These are phyloP conservation scores for Coffea eugenioides DNA, from an alignment of 257 asterid species.

Conservation along the genomic window DNA sequence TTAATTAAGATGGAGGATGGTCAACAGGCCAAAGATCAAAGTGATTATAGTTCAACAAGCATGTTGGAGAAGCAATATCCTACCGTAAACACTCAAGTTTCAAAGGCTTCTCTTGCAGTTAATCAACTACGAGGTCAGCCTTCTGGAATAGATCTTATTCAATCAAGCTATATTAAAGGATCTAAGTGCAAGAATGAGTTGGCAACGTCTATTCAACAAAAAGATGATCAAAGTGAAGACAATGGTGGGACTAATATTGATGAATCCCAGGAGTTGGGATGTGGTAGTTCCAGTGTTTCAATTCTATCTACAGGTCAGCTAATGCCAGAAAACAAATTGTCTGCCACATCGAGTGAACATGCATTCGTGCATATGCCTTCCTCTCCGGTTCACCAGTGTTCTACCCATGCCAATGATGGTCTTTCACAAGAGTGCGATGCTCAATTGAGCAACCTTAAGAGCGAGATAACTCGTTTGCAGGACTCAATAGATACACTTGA, in stretches of 20 bases:
- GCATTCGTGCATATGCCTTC: slow-evolving; percentile 19
- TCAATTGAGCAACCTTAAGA: slow-evolving; percentile 43
- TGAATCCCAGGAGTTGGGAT: slow-evolving; percentile 18
- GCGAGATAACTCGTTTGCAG: slow-evolving; percentile 52
- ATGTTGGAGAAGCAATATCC: slow-evolving; percentile 19
- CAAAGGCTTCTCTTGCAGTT: slow-evolving; percentile 24
- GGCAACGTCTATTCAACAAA: slow-evolving; percentile 25
- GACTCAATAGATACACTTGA: slow-evolving; percentile 58
- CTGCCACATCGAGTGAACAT: slow-evolving; percentile 29
- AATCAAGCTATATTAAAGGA: slow-evolving; percentile 23
- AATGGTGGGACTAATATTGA: slow-evolving; percentile 18
- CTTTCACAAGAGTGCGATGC: slow-evolving; percentile 38
- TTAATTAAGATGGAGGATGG: slow-evolving; percentile 29
- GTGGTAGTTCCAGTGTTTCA: slow-evolving; percentile 24
- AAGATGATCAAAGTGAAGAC: slow-evolving; percentile 32
- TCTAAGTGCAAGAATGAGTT: slow-evolving; percentile 31
- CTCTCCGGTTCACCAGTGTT: slow-evolving; percentile 25
- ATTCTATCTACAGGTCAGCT: slow-evolving; percentile 28
- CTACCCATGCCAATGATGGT: slow-evolving; percentile 33
- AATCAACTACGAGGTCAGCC: slow-evolving; percentile 19
- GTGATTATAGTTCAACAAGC: slow-evolving; percentile 22
- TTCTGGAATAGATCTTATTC: slow-evolving; percentile 7
- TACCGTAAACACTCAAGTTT: slow-evolving; percentile 4
- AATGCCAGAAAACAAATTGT: slow-evolving; percentile 27
- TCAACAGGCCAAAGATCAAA: slow-evolving; percentile 23